phyloP scores from a whole-genome alignment of 805 yeast genomes.

The Metschnikowia borealis region DNA sequence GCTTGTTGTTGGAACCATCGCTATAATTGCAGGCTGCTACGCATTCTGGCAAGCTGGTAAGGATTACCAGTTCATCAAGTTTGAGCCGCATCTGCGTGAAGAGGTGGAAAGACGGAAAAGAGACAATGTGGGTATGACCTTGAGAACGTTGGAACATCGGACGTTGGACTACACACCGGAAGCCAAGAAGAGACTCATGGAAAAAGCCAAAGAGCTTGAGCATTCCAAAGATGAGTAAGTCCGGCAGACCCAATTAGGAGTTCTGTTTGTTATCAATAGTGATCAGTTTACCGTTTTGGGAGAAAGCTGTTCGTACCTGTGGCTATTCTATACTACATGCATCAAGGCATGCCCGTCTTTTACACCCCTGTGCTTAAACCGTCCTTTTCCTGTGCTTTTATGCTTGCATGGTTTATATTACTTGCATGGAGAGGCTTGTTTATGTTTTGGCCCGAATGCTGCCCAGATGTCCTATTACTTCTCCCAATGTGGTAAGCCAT shows the following conservation, averaged over 20 bases:
- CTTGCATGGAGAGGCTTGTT: not conserved
- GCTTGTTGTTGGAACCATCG: slow-evolving; percentile 35
- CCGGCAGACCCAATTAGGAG: not conserved
- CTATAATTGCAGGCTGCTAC: slow-evolving; percentile 31
- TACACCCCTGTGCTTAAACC: not conserved
- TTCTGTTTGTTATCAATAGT: not conserved
- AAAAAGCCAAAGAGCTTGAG: slow-evolving; percentile 7
- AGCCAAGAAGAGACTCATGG: slow-evolving; percentile 32
- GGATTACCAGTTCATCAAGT: slow-evolving; percentile 39
- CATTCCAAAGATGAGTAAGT: not conserved
- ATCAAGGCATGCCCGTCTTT: not conserved
- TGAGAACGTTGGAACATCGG: slow-evolving; percentile 30
- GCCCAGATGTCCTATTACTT: not conserved
- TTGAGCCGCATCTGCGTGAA: slow-evolving; percentile 34
- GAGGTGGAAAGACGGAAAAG: slow-evolving; percentile 35
- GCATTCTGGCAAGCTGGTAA: slow-evolving; percentile 33
- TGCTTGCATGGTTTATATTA: not conserved
- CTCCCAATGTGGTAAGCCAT: slow-evolving; percentile 1
- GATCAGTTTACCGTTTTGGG: not conserved
- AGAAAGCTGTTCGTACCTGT: not conserved
- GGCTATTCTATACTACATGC: not conserved
- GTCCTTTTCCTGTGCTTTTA: not conserved
- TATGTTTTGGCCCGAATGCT: not conserved
- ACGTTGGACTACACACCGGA: slow-evolving; percentile 43
- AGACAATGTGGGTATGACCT: slow-evolving; percentile 28